These are phyloP conservation scores for Phytophthora vignae DNA, from an alignment of 352 stramenopile genomes.

Conservation along the genomic window DNA sequence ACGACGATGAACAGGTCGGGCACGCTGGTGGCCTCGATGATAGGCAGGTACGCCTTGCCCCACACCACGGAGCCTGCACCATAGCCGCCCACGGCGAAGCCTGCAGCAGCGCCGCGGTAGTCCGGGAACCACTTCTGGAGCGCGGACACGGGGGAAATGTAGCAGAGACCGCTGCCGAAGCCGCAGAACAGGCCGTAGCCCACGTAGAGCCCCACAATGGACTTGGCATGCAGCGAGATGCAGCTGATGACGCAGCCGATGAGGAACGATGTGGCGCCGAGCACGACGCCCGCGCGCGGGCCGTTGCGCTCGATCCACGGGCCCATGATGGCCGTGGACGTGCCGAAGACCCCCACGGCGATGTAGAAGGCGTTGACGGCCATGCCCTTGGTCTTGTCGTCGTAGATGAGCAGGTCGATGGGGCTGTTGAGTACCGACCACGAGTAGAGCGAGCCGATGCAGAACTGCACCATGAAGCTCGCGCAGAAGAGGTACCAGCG, in stretches of 20 bases:
- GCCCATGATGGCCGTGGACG: conserved; percentile 67
- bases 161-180: conserved; percentile 75
- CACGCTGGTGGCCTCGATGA: conserved; percentile 58
- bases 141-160: conserved; percentile 79
- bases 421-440: conserved; percentile 83
- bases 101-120: conserved; percentile 70
- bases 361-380: conserved; percentile 84
- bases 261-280: conserved; percentile 63
- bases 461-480: conserved; percentile 74
- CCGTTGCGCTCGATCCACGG: conserved; percentile 76
- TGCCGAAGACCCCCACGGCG: conserved; percentile 65
- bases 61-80: conserved; percentile 71
- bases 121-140: conserved; percentile 86
- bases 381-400: conserved; percentile 54
- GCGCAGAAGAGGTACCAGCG: conserved; percentile 74
- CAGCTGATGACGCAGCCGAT: conserved; percentile 55
- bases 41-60: conserved; percentile 69
- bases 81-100: conserved; percentile 73
- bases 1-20: conserved; percentile 61
- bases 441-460: conserved; percentile 77
- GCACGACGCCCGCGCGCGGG: conserved; percentile 53
- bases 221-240: conserved; percentile 58
- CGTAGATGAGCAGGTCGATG: conserved; percentile 64
- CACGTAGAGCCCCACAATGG: conserved; percentile 63
- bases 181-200: conserved; percentile 74